A percentile compares a stretch with the other conserved stretches of the same genome.
These are phyloP conservation scores for Fusarium virguliforme DNA, from an alignment of 2,329 filamentous ascomycete species.

Conservation along the genomic window DNA sequence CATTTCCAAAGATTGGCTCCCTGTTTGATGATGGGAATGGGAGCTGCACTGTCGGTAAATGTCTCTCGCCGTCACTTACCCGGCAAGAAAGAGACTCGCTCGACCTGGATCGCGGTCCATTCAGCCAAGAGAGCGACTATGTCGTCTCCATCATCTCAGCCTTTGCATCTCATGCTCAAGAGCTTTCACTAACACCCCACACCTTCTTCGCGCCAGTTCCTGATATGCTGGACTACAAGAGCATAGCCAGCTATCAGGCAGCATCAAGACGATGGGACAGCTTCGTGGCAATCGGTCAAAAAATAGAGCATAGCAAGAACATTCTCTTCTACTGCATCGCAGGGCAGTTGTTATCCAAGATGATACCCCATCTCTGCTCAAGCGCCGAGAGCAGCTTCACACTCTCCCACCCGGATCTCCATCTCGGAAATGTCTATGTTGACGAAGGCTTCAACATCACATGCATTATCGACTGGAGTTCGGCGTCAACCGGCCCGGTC, in stretches of 20 bases:
- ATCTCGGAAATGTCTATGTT: constrained; percentile 47
- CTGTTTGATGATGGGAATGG: constrained; percentile 35
- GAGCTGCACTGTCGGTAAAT: constrained; percentile 38
- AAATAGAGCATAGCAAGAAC: constrained; percentile 49
- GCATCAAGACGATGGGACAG: constrained; percentile 34
- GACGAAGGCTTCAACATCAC: constrained; percentile 46
- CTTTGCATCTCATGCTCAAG: constrained; percentile 43
- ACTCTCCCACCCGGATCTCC: constrained; percentile 47
- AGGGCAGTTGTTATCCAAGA: constrained; percentile 45
- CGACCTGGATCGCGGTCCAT: constrained; percentile 49
- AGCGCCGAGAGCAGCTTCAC: constrained; percentile 1
- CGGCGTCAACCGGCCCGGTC: constrained; percentile 34
- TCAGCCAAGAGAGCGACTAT: constrained; percentile 45
- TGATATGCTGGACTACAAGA: constrained; percentile 40
- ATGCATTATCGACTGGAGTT: constrained; percentile 49
- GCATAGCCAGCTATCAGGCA: constrained; percentile 32
- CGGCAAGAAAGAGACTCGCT: constrained; percentile 48
- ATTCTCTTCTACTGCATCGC: constrained; percentile 44
- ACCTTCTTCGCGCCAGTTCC: constrained; percentile 51
- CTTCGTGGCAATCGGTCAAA: constrained; percentile 43
- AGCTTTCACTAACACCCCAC: constrained; percentile 49
- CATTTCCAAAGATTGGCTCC: constrained; percentile 47
- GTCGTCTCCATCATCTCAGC: constrained; percentile 46
- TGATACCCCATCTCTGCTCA: constrained; percentile 40
- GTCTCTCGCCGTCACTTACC: constrained; percentile 41